Evolutionary conservation across 139 green algal species (phyloP).

Genomic region (Yamagishiella unicocca): DNA sequence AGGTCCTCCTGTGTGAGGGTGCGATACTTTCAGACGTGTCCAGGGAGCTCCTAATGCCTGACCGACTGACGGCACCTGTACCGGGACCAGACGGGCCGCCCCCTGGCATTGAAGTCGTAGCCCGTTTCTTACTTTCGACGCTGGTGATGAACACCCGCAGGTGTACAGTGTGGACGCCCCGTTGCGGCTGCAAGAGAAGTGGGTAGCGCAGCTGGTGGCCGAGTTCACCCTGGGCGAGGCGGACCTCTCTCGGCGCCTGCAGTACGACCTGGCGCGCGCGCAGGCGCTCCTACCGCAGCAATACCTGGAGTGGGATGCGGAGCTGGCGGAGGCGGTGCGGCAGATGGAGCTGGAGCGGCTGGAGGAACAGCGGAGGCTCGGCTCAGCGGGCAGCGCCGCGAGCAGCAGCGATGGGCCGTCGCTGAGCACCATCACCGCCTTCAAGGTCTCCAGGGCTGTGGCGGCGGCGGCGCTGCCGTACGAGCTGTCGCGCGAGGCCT

Average conservation of each 20-base stretch:
- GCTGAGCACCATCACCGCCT: background rate
- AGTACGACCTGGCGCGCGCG: background rate
- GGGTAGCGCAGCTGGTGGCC: constrained; percentile 34
- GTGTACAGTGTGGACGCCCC: constrained; percentile 44
- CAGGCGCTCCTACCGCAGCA: constrained; percentile 18
- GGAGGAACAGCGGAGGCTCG: background rate
- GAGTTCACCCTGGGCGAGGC: constrained; percentile 23
- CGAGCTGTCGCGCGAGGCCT: background rate
- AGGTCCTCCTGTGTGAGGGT: no score
- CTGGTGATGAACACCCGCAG: no score
- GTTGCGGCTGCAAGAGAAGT: constrained; percentile 49
- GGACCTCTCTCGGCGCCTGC: constrained; percentile 35
- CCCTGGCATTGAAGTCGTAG: no score
- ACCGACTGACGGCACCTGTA: no score
- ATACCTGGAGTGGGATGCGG: constrained; percentile 17
- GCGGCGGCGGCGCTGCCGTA: constrained; percentile 39
- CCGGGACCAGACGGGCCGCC: no score
- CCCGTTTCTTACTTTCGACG: no score
- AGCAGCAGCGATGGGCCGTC: background rate
- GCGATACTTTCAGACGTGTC: no score
- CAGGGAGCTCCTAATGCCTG: no score
- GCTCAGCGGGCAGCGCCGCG: background rate
- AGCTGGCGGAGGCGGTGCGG: constrained; percentile 21
- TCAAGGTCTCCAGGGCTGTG: constrained; percentile 47
- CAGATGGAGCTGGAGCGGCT: background rate